Percentiles rank a stretch among this genome's conserved stretches.
Evolutionary conservation across 164 flowering plant genomes (phyloP).

Genomic region (Dillenia suffruticosa): DNA sequence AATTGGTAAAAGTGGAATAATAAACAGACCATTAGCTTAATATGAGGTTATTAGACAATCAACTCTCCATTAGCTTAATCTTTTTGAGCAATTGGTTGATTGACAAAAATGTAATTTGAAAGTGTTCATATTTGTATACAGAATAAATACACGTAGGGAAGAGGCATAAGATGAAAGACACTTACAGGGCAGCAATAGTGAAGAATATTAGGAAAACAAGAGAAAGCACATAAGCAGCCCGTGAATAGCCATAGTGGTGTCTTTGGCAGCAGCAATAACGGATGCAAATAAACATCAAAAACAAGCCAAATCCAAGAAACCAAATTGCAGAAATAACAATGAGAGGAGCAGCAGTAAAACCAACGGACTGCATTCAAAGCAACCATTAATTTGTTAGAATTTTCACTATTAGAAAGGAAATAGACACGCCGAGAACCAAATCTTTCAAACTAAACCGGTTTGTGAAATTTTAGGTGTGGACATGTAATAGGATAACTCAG

Average conservation of each 20-base stretch:
- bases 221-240: constrained; percentile 64
- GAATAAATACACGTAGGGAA: no score
- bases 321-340: constrained; percentile 57
- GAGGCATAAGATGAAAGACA: constrained; percentile 1
- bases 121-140: no score
- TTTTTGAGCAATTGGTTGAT: background rate
- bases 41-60: no score
- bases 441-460: no score
- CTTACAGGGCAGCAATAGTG: constrained; percentile 76
- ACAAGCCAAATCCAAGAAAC: constrained; percentile 67
- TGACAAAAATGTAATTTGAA: no score
- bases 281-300: constrained; percentile 41
- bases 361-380: constrained; percentile 68
- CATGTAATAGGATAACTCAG: no score
- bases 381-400: background rate
- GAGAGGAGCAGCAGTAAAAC: constrained; percentile 74
- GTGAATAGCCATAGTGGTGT: constrained; percentile 67
- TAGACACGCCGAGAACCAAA: no score
- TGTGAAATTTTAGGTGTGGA: no score
- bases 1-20: no score
- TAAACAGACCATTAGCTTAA: no score
- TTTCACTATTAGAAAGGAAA: no score
- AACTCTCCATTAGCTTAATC: no score
- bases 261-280: constrained; percentile 60
- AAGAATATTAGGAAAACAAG: constrained; percentile 71